Evolutionary conservation across 202 grass and related monocot species (phyloP), one percentile per base, ranked within the genome.

Genomic region (Setaria viridis): DNA sequence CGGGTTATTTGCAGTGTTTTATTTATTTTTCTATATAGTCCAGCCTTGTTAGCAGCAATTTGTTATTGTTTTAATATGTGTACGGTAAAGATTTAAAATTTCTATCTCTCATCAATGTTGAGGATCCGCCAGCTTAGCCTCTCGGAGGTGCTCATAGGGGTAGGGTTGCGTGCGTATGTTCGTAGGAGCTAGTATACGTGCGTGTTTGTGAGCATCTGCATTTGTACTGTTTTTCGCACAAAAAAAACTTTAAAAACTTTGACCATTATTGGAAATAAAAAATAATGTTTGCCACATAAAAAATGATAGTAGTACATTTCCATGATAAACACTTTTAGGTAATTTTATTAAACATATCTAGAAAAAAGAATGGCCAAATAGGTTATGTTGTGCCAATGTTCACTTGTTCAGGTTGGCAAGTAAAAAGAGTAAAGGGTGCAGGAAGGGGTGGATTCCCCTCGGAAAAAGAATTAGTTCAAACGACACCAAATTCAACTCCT

Each of bases 401-500:
- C 25, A 32, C 59, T 63, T 33, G n/a, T 62, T 20, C n/a, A 9
- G 14, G 57, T 32, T 30, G 13, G n/a, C 21, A 62, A 62, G 39
- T 32, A 30, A 77, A 46, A 14, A 77, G 3, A 60, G 59, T 59
- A 53, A 74, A 29, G 0, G 11, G n/a, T 77, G 45, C 8, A 9
- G 55, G 45, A 45, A 30, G 11, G 7, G 10, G 37, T 32, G n/a
- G 55, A 9, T 62, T 13, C 17, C 9, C 16, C 20, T 7, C 2
- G 0, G 4, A n/a, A 57, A 74, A 53, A 57, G 5, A 57, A 56
- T n/a, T 42, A 68, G 34, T 70, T 81, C 66, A 70, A 49, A 37
- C 46, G 19, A 1, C 50, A 73, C 69, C 48, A 42, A 51, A 25
- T 81, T 67, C 69, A 58, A 34, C 72, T 67, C 59, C 29, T 76